phyloP scores from a whole-genome alignment of 108 stramenopile genomes.

The Parmales sp. region DNA sequence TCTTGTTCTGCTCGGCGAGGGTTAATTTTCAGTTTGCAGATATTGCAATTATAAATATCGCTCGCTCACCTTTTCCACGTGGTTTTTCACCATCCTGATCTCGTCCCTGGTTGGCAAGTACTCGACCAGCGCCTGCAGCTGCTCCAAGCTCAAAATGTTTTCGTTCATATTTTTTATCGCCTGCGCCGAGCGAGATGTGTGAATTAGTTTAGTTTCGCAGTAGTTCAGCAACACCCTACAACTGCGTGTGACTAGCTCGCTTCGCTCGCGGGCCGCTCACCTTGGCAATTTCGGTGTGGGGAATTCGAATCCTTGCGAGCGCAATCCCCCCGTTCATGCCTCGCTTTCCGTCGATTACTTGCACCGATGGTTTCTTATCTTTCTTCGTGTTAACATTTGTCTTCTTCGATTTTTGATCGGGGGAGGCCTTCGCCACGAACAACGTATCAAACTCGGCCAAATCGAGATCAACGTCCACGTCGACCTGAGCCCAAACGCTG shows the following conservation, averaged over 20 bases:
- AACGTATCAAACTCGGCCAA: slow-evolving; percentile 62
- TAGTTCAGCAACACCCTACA: too few species aligned
- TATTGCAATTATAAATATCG: not conserved
- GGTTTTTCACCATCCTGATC: slow-evolving; percentile 48
- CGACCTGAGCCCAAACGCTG: slow-evolving; percentile 70
- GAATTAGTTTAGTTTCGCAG: too few species aligned
- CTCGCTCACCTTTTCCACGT: slow-evolving; percentile 61
- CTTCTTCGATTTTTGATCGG: slow-evolving; percentile 51
- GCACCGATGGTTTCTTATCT: slow-evolving; percentile 57
- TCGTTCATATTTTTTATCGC: slow-evolving; percentile 34
- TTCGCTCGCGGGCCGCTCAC: too few species aligned
- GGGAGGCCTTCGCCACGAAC: slow-evolving; percentile 65
- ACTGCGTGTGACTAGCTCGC: too few species aligned
- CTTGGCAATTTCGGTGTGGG: slow-evolving; percentile 69
- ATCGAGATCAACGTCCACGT: slow-evolving; percentile 61
- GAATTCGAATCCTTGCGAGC: slow-evolving; percentile 72
- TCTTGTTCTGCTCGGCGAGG: not conserved
- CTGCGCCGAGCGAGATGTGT: too few species aligned
- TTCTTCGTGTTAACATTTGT: slow-evolving; percentile 28
- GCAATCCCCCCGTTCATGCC: slow-evolving; percentile 87
- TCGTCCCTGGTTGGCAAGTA: slow-evolving; percentile 74
- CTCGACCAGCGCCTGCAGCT: slow-evolving; percentile 71
- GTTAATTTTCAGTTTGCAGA: not conserved
- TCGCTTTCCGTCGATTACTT: slow-evolving; percentile 76
- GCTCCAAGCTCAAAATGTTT: slow-evolving; percentile 57